A percentile compares a stretch with the other conserved stretches of the same genome.
Evolutionary conservation across 2,329 filamentous ascomycete genomes (phyloP).

Genomic region (Sphaerulina populicola): DNA sequence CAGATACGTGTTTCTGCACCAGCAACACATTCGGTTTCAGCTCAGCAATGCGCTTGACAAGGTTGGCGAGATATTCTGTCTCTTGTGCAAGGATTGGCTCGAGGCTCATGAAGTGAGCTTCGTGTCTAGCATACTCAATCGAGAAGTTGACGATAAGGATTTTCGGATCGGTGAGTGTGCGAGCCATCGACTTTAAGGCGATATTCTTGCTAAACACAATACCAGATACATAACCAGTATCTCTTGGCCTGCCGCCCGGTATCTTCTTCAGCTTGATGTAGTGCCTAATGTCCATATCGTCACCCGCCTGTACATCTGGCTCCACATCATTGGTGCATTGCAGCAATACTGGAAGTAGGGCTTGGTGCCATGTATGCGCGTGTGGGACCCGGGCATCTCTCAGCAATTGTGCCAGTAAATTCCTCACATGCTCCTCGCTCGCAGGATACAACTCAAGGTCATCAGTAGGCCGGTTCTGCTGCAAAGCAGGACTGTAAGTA

Average conservation of each 20-base stretch:
- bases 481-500: slow-evolving; percentile 73
- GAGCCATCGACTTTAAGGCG: slow-evolving; percentile 90
- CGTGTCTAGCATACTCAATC: slow-evolving; percentile 89
- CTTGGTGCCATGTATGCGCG: slow-evolving; percentile 74
- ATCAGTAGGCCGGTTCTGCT: slow-evolving; percentile 28
- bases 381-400: slow-evolving; percentile 67
- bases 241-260: slow-evolving; percentile 76
- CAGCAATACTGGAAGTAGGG: slow-evolving; percentile 79
- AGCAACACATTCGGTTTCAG: slow-evolving; percentile 76
- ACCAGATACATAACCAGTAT: slow-evolving; percentile 93
- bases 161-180: slow-evolving; percentile 71
- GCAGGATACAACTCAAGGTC: slow-evolving; percentile 74
- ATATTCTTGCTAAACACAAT: slow-evolving; percentile 97
- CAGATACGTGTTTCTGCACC: slow-evolving; percentile 88
- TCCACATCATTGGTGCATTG: slow-evolving; percentile 91
- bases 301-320: slow-evolving; percentile 79
- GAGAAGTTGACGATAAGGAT: slow-evolving; percentile 92
- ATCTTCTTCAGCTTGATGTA: slow-evolving; percentile 98
- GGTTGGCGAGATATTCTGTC: slow-evolving; percentile 81
- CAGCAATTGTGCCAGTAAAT: slow-evolving; percentile 73
- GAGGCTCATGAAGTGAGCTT: slow-evolving; percentile 94
- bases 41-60: slow-evolving; percentile 84
- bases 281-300: slow-evolving; percentile 94
- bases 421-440: slow-evolving; percentile 80
- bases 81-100: slow-evolving; percentile 96